A percentile compares a stretch with the other conserved stretches of the same genome.
Conservation (phyloP, 768 basidiomycete genomes). For the Lactarius akahatsu region DNA sequence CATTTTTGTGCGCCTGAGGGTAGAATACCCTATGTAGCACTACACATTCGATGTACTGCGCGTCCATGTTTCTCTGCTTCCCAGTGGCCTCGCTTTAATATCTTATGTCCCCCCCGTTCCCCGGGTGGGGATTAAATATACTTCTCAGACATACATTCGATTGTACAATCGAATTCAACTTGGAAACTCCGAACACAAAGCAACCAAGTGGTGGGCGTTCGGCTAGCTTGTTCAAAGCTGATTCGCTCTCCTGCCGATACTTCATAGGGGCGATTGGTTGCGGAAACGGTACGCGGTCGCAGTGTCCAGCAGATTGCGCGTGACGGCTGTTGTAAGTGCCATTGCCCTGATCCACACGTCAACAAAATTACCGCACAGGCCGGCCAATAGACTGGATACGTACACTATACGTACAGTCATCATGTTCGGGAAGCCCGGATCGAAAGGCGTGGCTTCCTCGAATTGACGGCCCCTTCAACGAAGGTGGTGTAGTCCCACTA, state of each 20-base stretch:
- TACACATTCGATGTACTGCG: no score
- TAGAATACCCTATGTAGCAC: no score
- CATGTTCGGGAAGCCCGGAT: slow-evolving; percentile 48
- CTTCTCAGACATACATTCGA: not conserved
- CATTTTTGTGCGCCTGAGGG: no score
- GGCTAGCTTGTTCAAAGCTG: not conserved
- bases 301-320: not conserved
- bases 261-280: slow-evolving; percentile 3
- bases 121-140: not conserved
- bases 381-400: not conserved
- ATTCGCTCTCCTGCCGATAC: no score
- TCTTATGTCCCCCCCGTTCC: no score
- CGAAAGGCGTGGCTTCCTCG: slow-evolving; percentile 42
- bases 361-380: not conserved
- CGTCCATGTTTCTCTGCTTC: no score
- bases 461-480: no score
- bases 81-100: no score
- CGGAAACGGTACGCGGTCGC: slow-evolving; percentile 7
- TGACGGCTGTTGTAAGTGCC: not conserved
- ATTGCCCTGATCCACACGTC: slow-evolving; percentile 7
- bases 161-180: not conserved
- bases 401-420: no score
- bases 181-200: no score
- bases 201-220: not conserved
- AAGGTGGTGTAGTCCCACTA: slow-evolving; percentile 43